A percentile compares a stretch with the other conserved stretches of the same genome.
Evolutionary conservation across 2,329 filamentous ascomycete genomes (phyloP).

Genomic region (Rhytidhysteron rufulum): DNA sequence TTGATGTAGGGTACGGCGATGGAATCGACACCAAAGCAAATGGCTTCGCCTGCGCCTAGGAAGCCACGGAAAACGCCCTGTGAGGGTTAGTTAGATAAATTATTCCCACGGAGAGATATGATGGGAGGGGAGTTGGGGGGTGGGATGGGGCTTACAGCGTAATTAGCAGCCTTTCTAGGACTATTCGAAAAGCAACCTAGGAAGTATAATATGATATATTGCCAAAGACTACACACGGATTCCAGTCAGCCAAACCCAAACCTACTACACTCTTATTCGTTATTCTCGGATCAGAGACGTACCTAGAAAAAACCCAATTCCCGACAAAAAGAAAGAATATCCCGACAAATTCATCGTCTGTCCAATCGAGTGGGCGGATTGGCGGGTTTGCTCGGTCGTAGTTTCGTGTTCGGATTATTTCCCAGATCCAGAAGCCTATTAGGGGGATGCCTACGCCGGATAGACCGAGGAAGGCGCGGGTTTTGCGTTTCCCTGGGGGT

Average conservation of each 20-base stretch:
- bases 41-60: slow-evolving; percentile 23
- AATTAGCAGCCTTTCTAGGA: slow-evolving; percentile 9
- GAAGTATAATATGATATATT: slow-evolving; percentile 25
- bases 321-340: slow-evolving; percentile 21
- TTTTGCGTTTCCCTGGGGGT: slow-evolving; percentile 1
- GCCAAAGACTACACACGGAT: slow-evolving; percentile 26
- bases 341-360: slow-evolving; percentile 15
- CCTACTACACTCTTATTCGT: no score
- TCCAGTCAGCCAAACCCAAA: no score
- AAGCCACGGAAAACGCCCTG: slow-evolving; percentile 23
- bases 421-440: slow-evolving; percentile 25
- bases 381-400: slow-evolving; percentile 17
- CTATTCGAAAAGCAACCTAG: slow-evolving; percentile 25
- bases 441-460: slow-evolving; percentile 19
- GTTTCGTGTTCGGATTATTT: slow-evolving; percentile 19
- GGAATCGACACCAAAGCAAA: slow-evolving; percentile 24
- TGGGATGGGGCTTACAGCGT: not conserved
- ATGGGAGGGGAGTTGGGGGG: no score
- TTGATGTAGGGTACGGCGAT: slow-evolving; percentile 20
- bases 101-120: no score
- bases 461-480: slow-evolving; percentile 14
- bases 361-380: slow-evolving; percentile 17
- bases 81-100: slow-evolving; percentile 2
- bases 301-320: slow-evolving; percentile 15
- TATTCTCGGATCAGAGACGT: no score